Conservation (phyloP, 345 rosid species). For the Gossypium rotundifolium region DNA sequence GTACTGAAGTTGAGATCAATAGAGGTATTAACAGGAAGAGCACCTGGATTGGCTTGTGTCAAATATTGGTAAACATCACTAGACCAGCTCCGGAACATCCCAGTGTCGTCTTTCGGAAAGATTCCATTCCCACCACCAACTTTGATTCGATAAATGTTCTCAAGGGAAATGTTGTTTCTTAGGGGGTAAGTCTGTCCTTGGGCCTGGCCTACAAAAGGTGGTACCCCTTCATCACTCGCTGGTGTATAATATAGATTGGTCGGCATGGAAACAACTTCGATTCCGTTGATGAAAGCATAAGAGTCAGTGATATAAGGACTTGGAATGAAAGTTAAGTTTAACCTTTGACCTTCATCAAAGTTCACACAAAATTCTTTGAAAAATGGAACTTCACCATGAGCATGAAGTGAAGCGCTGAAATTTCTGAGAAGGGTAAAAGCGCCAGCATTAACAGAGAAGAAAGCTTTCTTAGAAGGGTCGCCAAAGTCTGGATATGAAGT, state of each 20-base stretch:
- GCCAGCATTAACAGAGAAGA: too few species aligned
- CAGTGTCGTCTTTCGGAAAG: background rate
- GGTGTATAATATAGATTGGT: slow-evolving; percentile 6
- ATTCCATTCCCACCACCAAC: slow-evolving; percentile 6
- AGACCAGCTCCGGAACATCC: background rate
- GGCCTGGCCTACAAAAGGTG: slow-evolving; percentile 17
- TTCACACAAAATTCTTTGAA: too few species aligned
- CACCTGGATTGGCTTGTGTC: background rate
- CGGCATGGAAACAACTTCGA: slow-evolving; percentile 34
- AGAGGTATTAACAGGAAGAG: background rate
- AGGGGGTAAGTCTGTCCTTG: background rate
- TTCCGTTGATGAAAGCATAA: slow-evolving; percentile 29
- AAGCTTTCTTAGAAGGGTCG: too few species aligned
- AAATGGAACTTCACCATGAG: too few species aligned
- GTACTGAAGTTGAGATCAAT: background rate
- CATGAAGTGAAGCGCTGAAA: too few species aligned
- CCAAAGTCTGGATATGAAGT: too few species aligned
- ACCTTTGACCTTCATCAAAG: too few species aligned
- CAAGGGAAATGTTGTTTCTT: slow-evolving; percentile 7
- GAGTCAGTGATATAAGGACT: background rate
- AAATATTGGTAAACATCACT: background rate
- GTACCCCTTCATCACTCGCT: background rate
- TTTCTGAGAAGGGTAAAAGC: too few species aligned
- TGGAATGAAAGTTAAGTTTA: background rate
- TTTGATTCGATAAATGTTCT: slow-evolving; percentile 27